Base-by-base conservation (phyloP, 2,329 filamentous ascomycete species). In the Hypoxylon sp. region DNA sequence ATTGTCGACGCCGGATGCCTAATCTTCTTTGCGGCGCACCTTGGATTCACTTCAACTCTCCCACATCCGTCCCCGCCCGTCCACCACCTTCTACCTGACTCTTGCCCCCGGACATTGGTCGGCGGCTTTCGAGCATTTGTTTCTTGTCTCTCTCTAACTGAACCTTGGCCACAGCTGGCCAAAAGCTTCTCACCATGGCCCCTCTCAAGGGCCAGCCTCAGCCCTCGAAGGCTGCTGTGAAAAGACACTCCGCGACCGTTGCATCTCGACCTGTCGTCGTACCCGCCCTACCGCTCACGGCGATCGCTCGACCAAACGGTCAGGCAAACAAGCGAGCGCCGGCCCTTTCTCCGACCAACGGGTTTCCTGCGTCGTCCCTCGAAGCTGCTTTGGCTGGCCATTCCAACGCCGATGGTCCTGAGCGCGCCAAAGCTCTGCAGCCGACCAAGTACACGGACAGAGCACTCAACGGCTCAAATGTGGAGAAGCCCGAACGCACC, bases 201-300 rank as follows among this genome's bases (percentile, higher is more conserved):
- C 62, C 65, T 60, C 50, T 63, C 47, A 70, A 67, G 58, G 64
- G 64, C 40, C 65, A 69, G 57, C 55, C 67, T 24, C 69, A 66
- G 58, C 58, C 64, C 60, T 58, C 58, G 51, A 68, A 65, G 60
- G 58, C 65, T 20, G 58, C 53, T 60, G 53, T 63, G 46, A 71
- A 69, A 50, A 70, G 67, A 55, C 38, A 59, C 20, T 54, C 60
- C 15, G 41, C 62, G 10, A 52, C 46, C 37, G 23, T 62, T 37
- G 45, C 59, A 31, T 48, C 60, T 27, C 69, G 67, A 59, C 67
- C 64, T 41, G 53, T 67, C 41, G 69, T 73, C 2, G 48, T 72
- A 33, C 70, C 71, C 46, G 71, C 67, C 24, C 72, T 73, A 51
- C 71, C 71, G 18, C 56, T 73, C 46, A 52, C 69, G n/a, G 62